Base-by-base conservation (phyloP, 345 rosid genomes). In the Nasturtium officinale region DNA sequence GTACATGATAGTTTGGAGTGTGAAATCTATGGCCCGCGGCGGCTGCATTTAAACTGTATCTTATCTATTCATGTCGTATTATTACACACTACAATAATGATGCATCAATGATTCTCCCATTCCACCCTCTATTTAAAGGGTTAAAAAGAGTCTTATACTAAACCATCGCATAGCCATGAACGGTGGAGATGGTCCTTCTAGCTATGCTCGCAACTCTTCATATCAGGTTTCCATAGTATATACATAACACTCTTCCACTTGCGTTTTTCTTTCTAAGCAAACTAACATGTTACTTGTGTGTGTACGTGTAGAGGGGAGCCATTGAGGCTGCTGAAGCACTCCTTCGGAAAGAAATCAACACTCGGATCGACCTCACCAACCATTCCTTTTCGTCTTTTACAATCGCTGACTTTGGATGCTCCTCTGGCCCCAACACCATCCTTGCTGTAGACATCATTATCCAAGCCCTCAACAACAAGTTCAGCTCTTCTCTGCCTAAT, bases 351-450 rank as follows among this genome's bases (percentile, higher is more conserved):
- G 78, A 54, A 37, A 74, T 78, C 26, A 21, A 37, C 42, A 16
- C 28, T 5, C 62, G 73, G 13, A 62, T 68, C 13, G 26, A 68
- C 38, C n/a, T 73, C 30, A 51, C 74, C 9, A 10, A 26, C 43
- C 42, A 13, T 35, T 26, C 52, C 40, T 53, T 58, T 13, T 37
- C 57, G 16, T 18, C 38, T 16, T 73, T 78, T 15, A 50, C 26
- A 5, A 64, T 82, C 9, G 85, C 74, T 10, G 79, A 76, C 58
- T 71, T 80, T 46, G 77, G 80, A 25, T 80, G 83, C 58, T 54
- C 70, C 17, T 78, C 71, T n/a, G 87, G 86, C 13, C 80, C 87
- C 23, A 86, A 86, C 79, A 77, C 86, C 7, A 56, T 86, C n/a
- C 25, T 71, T 23, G 65, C 78, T 9, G 70, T 83, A 53, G 76